Evolutionary conservation across 179 eudicot species (phyloP).

Genomic region (Spergularia azorica): DNA sequence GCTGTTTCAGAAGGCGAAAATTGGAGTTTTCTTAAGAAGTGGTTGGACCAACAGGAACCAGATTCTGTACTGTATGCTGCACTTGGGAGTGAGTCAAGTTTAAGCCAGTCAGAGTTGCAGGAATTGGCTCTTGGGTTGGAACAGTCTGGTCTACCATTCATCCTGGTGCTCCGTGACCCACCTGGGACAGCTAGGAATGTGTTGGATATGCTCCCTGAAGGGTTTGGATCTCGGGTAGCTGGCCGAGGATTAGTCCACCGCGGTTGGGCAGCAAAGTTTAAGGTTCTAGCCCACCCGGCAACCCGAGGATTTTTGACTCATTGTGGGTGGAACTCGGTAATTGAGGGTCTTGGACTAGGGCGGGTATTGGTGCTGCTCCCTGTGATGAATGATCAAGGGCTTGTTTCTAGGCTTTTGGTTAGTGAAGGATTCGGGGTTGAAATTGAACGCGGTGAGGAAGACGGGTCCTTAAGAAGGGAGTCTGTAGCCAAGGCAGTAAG

Average conservation of each 20-base stretch:
- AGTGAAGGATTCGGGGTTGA: constrained; percentile 39
- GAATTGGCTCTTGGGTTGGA: constrained; percentile 53
- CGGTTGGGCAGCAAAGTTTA: constrained; percentile 51
- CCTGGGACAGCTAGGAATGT: constrained; percentile 18
- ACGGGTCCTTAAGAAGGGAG: constrained; percentile 38
- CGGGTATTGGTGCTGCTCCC: constrained; percentile 36
- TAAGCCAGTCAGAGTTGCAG: constrained; percentile 36
- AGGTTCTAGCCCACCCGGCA: constrained; percentile 46
- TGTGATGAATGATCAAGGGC: constrained; percentile 36
- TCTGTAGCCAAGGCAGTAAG: constrained; percentile 37
- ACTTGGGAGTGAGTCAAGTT: constrained; percentile 45
- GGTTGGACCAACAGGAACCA: constrained; percentile 37
- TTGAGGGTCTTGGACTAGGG: constrained; percentile 38
- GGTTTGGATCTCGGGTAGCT: constrained; percentile 31
- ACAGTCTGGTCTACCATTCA: constrained; percentile 39
- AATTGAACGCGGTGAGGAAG: constrained; percentile 39
- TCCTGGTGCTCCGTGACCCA: constrained; percentile 34
- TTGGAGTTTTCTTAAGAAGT: constrained; percentile 13
- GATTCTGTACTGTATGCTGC: constrained; percentile 48
- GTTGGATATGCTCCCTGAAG: constrained; percentile 34
- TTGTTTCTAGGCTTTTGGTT: constrained; percentile 36
- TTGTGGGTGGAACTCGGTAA: constrained; percentile 49
- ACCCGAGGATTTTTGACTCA: constrained; percentile 51
- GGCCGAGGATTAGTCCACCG: constrained; percentile 38
- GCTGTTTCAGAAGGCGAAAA: not conserved